These are phyloP conservation scores for Exutisphaerella laricina DNA, from an alignment of 2,329 filamentous ascomycete genomes.

Conservation along the genomic window DNA sequence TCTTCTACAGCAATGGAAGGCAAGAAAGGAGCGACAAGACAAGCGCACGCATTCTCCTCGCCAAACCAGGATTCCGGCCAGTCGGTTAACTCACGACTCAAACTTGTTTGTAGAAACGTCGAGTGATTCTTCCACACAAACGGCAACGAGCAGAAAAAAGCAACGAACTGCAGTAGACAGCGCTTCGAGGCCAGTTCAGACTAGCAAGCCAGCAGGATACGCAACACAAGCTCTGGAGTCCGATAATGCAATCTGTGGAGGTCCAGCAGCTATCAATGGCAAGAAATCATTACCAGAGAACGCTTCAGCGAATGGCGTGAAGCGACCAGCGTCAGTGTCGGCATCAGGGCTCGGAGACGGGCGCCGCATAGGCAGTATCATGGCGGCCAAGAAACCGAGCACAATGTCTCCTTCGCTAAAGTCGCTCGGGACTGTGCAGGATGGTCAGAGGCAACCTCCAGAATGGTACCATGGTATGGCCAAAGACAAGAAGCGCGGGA, in stretches of 20 bases:
- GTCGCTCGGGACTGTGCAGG: slow-evolving; percentile 1
- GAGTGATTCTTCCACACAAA: no score
- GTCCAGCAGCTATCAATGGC: background rate
- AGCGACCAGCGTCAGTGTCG: no score
- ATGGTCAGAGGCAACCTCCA: slow-evolving; percentile 10
- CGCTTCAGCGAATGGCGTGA: no score
- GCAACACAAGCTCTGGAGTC: background rate
- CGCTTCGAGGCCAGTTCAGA: background rate
- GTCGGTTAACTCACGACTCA: background rate
- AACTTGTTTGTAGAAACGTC: no score
- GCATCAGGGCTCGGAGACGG: background rate
- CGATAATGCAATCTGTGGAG: background rate
- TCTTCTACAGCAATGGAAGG: background rate
- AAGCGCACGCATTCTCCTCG: background rate
- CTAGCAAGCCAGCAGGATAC: background rate
- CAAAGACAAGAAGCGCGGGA: background rate
- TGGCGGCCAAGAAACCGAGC: background rate
- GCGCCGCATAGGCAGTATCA: background rate
- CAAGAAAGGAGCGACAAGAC: background rate
- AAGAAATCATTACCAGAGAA: background rate
- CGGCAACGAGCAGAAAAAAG: no score
- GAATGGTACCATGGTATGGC: slow-evolving; percentile 19
- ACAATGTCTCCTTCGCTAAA: slow-evolving; percentile 1
- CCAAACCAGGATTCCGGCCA: background rate
- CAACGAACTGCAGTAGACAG: background rate